These are phyloP conservation scores for Platanus orientalis DNA, from an alignment of 164 flowering plant genomes.

Conservation along the genomic window DNA sequence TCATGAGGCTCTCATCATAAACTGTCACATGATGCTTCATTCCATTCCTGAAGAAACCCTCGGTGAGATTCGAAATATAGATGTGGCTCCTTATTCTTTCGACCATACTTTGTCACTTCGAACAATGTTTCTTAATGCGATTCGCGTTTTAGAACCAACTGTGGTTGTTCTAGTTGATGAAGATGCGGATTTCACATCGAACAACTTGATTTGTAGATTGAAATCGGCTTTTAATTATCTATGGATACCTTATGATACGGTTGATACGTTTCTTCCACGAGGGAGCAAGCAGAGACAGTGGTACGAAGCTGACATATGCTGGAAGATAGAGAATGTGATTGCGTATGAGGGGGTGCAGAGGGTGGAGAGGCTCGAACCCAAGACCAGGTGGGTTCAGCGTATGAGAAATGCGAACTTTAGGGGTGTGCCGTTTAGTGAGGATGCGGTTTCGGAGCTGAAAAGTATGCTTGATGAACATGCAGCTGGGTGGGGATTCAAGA, in stretches of 20 bases:
- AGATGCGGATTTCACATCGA: slow-evolving; percentile 82
- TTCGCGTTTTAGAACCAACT: slow-evolving; percentile 66
- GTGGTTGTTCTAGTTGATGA: slow-evolving; percentile 74
- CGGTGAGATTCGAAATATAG: slow-evolving; percentile 5
- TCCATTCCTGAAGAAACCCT: slow-evolving; percentile 68
- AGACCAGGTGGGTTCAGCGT: slow-evolving; percentile 67
- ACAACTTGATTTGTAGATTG: slow-evolving; percentile 50
- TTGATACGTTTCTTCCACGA: slow-evolving; percentile 62
- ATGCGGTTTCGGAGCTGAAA: slow-evolving; percentile 63
- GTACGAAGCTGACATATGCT: slow-evolving; percentile 76
- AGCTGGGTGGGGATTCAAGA: slow-evolving; percentile 94
- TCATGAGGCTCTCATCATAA: slow-evolving; percentile 72
- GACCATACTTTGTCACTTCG: slow-evolving; percentile 33
- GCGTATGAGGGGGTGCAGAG: slow-evolving; percentile 67
- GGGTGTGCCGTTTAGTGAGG: slow-evolving; percentile 52
- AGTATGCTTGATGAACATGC: slow-evolving; percentile 89
- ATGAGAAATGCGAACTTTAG: slow-evolving; percentile 62
- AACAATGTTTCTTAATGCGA: slow-evolving; percentile 42
- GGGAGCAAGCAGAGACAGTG: slow-evolving; percentile 76
- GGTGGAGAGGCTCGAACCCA: slow-evolving; percentile 74
- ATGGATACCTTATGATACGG: slow-evolving; percentile 86
- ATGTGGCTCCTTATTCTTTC: slow-evolving; percentile 14
- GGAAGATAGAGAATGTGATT: slow-evolving; percentile 90
- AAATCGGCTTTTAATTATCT: slow-evolving; percentile 76
- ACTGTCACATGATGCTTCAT: slow-evolving; percentile 88